These are phyloP conservation scores for Combretum micranthum DNA, from an alignment of 345 rosid species.

Conservation along the genomic window DNA sequence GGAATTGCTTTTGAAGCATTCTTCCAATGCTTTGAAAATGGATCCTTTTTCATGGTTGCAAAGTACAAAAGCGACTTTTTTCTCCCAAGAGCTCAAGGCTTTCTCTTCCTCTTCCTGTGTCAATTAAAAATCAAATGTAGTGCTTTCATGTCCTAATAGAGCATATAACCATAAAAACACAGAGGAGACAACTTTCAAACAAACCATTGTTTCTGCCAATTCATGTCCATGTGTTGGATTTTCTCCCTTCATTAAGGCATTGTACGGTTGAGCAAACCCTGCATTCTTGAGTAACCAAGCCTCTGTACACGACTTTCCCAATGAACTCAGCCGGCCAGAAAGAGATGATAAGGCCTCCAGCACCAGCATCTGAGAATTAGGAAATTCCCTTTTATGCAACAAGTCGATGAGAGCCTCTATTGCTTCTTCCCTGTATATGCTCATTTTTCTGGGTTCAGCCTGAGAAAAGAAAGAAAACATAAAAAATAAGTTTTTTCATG, in stretches of 20 bases:
- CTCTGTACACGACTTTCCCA: conserved; percentile 41
- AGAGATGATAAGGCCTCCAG: conserved; percentile 42
- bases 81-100: conserved; percentile 51
- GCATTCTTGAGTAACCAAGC: conserved; percentile 53
- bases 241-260: conserved; percentile 35
- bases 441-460: conserved; percentile 68
- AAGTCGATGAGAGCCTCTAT: conserved; percentile 47
- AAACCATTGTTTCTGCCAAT: conserved; percentile 33
- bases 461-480: conserved; percentile 8
- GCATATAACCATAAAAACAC: neutral
- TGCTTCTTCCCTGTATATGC: conserved; percentile 72
- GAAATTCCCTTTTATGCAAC: conserved; percentile 47
- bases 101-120: conserved; percentile 50
- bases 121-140: neutral
- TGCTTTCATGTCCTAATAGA: neutral
- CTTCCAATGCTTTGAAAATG: conserved; percentile 55
- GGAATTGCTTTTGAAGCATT: conserved; percentile 56
- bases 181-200: neutral
- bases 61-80: conserved; percentile 41
- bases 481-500: neutral
- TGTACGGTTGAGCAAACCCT: conserved; percentile 51
- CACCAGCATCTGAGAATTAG: conserved; percentile 44
- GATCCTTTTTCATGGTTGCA: conserved; percentile 64
- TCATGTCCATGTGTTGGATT: conserved; percentile 20
- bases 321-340: conserved; percentile 38